phyloP scores from a whole-genome alignment of 805 yeast species.

The Nakazawaea anatomiae region DNA sequence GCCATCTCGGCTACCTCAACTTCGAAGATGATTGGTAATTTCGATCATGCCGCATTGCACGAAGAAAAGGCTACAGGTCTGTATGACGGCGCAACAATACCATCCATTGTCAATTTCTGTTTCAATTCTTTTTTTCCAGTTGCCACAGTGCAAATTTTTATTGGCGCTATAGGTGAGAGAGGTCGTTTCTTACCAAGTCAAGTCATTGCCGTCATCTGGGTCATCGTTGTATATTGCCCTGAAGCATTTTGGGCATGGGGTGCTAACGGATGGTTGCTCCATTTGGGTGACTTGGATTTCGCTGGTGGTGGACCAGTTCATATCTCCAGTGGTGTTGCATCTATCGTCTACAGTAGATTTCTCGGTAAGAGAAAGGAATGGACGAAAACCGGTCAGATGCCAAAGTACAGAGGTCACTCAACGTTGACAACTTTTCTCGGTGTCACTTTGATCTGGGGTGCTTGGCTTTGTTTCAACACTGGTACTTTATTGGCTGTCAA shows the following conservation, averaged over 20 bases:
- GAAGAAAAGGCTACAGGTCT: slow-evolving; percentile 33
- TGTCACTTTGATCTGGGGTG: slow-evolving; percentile 39
- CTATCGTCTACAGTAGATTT: slow-evolving; percentile 35
- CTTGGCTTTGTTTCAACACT: slow-evolving; percentile 45
- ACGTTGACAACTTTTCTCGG: slow-evolving; percentile 34
- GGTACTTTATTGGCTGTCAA: slow-evolving; percentile 37
- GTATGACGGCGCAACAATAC: slow-evolving; percentile 40
- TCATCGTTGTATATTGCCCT: slow-evolving; percentile 38
- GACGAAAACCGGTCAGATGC: slow-evolving; percentile 4
- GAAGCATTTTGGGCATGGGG: slow-evolving; percentile 42
- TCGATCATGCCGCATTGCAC: slow-evolving; percentile 33
- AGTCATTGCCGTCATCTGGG: slow-evolving; percentile 33
- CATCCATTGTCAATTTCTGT: slow-evolving; percentile 37
- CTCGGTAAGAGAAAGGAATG: slow-evolving; percentile 35
- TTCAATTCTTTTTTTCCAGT: slow-evolving; percentile 41
- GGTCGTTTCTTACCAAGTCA: slow-evolving; percentile 35
- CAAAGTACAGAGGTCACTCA: slow-evolving; percentile 29
- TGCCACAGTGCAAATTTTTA: slow-evolving; percentile 43
- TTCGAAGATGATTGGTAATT: slow-evolving; percentile 28
- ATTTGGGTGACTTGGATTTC: slow-evolving; percentile 38
- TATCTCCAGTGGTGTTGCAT: slow-evolving; percentile 36
- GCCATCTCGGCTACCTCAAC: slow-evolving; percentile 29
- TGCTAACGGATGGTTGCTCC: slow-evolving; percentile 36
- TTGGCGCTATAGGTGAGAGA: slow-evolving; percentile 40
- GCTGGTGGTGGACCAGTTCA: slow-evolving; percentile 49